phyloP scores from a whole-genome alignment of 2,329 filamentous ascomycete genomes.

The Cucurbitaria berberidis region DNA sequence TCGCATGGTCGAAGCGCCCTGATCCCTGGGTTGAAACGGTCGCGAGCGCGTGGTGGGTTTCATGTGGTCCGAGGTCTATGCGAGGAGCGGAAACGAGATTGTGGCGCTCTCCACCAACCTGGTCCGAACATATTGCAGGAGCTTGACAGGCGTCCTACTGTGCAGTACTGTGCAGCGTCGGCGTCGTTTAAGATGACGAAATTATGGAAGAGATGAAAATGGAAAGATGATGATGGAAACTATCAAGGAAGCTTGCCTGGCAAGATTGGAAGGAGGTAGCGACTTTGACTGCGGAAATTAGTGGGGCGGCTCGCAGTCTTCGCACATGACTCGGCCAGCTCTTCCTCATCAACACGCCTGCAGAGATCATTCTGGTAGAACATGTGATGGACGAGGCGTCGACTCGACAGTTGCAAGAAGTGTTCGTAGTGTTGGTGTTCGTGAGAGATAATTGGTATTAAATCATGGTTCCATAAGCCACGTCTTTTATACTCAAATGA shows the following conservation, averaged over 20 bases:
- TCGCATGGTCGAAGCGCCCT: constrained; percentile 36
- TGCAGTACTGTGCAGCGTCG: background rate
- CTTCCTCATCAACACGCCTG: background rate
- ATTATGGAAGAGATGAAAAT: background rate
- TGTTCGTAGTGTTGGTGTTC: background rate
- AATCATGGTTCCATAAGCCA: background rate
- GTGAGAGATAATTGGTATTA: background rate
- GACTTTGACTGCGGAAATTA: background rate
- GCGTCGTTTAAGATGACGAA: background rate
- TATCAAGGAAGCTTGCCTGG: background rate
- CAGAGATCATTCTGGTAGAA: too few species aligned
- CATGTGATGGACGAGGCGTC: background rate
- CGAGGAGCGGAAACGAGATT: constrained; percentile 22
- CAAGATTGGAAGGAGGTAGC: background rate
- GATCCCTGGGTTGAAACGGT: constrained; percentile 44
- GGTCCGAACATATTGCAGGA: constrained; percentile 22
- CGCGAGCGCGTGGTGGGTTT: constrained; percentile 36
- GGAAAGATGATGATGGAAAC: background rate
- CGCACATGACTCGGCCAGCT: background rate
- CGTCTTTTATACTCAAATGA: background rate
- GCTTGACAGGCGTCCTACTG: constrained; percentile 8
- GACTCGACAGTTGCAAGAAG: background rate
- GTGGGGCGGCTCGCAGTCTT: background rate
- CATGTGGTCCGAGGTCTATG: constrained; percentile 36
- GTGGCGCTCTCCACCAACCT: constrained; percentile 17